A percentile compares a stretch with the other conserved stretches of the same genome.
Conservation (phyloP, 177 flowering plant species). For the Vitis hybrid region DNA sequence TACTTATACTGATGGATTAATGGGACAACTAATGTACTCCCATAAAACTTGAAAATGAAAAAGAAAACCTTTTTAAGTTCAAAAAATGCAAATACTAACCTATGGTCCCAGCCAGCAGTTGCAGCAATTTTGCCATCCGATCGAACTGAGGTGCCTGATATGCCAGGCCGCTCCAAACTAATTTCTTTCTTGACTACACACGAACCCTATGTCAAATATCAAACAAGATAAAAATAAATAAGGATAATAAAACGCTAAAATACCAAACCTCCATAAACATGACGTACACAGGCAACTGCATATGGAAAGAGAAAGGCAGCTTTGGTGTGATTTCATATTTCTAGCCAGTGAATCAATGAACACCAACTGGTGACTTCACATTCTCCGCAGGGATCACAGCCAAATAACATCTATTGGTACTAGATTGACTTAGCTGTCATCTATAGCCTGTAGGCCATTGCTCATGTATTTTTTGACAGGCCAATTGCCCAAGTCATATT, state of each 20-base stretch:
- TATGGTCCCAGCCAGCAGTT: conserved; percentile 97
- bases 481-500: too few relatives aligned
- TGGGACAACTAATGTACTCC: not conserved
- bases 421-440: too few relatives aligned
- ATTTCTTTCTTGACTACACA: conserved; percentile 76
- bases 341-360: not conserved
- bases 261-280: not conserved
- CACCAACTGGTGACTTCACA: not conserved
- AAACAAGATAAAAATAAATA: not conserved
- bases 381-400: too few relatives aligned
- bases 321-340: not conserved
- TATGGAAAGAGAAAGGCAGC: not conserved
- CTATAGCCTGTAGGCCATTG: too few relatives aligned
- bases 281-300: not conserved
- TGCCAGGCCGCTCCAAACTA: conserved; percentile 72
- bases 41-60: not conserved
- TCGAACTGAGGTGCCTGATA: conserved; percentile 64
- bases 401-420: too few relatives aligned
- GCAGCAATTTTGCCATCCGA: conserved; percentile 82
- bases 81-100: conserved; percentile 38
- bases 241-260: not conserved
- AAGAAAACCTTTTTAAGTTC: not conserved
- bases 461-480: too few relatives aligned
- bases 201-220: conserved; percentile 41
- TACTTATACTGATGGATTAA: not conserved